Evolutionary conservation across 164 flowering plant genomes (phyloP), one percentile per base, ranked within the genome.

Genomic region (Saururus chinensis): DNA sequence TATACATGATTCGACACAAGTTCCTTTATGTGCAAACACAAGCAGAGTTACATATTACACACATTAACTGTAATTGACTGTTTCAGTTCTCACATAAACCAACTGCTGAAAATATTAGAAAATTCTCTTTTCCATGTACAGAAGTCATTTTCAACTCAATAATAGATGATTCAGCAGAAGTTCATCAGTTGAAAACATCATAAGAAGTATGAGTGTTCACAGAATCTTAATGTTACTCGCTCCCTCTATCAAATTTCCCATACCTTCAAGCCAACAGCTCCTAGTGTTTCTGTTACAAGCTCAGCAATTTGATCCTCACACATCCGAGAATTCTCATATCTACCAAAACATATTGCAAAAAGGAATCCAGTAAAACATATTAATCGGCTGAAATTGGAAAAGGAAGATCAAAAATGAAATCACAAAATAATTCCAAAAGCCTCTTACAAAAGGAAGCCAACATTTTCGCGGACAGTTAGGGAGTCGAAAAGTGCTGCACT

Each of bases 401-500:
- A 22, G 0, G 35, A 0, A 11, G 19, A 19, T 53, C 7, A 19
- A 61, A 51, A 26, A 26, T 23, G 25, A 53, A 60, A 55, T 55
- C 58, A 30, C 19, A 51, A 40, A 37, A 60, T 23, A 45, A 22
- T 21, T 25, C 30, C 20, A 55, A 51, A 9, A 55, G 63, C 70
- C 53, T 62, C 98, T 90, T 88, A 91, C 99, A 91, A 71, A 69
- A 82, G 88, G 71, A 95, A 95, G 73, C 99, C 99, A 80, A 95
- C 99, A 81, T 95, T 91, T 81, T 95, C 97, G 62, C 97, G 93
- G 63, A 95, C 97, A 45, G 92, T 87, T 62, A 91, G 66, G 42
- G 97, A 95, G 75, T 91, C 99, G 79, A 95, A 95, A 64, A 91
- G 96, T 67, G 99, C 96, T 5, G 96, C 99, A 81, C 96, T 89